Evolutionary conservation across 805 yeast genomes (phyloP).

Genomic region (Isabelozyma pseudorhagii): DNA sequence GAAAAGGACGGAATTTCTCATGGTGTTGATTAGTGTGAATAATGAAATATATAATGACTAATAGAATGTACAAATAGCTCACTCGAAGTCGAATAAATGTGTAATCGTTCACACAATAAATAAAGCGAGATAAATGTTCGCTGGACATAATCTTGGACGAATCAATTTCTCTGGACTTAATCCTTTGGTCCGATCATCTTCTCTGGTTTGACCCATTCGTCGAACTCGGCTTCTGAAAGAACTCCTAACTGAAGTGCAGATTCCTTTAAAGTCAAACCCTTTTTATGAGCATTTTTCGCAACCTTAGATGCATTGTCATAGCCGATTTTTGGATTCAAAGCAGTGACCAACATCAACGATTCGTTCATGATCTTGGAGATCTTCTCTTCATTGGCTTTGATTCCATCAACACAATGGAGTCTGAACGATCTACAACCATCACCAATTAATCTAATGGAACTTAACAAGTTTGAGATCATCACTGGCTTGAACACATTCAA

Average conservation of each 20-base stretch:
- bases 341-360: conserved; percentile 40
- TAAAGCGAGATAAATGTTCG: too few species aligned
- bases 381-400: conserved; percentile 33
- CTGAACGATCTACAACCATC: conserved; percentile 34
- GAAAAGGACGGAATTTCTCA: not conserved
- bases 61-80: not conserved
- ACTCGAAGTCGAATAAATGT: too few species aligned
- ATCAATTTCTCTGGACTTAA: not conserved
- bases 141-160: too few species aligned
- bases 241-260: conserved; percentile 34
- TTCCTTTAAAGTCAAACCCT: conserved; percentile 36
- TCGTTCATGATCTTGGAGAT: conserved; percentile 34
- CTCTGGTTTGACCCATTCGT: conserved; percentile 40
- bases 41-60: not conserved
- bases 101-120: not conserved
- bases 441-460: conserved; percentile 32
- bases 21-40: not conserved
- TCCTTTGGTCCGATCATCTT: conserved; percentile 38
- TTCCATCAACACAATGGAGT: conserved; percentile 37
- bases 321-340: conserved; percentile 39
- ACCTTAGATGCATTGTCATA: conserved; percentile 39
- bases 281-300: conserved; percentile 40
- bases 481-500: conserved; percentile 40
- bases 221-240: conserved; percentile 31
- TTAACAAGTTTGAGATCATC: conserved; percentile 33